Conservation (phyloP, 2,329 filamentous ascomycete species). For the Chalaropsis ovoidea region DNA sequence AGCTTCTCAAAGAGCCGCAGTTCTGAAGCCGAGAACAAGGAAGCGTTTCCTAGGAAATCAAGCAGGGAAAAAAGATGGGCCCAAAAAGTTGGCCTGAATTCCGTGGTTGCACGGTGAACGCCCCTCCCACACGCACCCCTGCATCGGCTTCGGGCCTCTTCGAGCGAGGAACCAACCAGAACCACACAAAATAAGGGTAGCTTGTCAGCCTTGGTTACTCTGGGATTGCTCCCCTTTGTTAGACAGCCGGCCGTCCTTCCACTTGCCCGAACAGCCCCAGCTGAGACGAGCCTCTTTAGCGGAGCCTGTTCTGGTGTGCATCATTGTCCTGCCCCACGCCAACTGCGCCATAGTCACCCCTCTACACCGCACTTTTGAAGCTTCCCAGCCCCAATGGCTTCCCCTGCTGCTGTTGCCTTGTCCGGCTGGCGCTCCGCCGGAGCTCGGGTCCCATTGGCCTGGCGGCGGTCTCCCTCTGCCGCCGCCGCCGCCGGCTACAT, state of each 20-base stretch:
- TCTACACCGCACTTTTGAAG: not conserved
- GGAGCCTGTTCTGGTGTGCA: not conserved
- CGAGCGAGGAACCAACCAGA: not conserved
- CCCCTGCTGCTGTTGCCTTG: not conserved
- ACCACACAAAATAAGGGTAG: not conserved
- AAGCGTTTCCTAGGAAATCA: no score
- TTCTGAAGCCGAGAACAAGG: not conserved
- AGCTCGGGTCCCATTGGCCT: not conserved
- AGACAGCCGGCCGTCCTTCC: not conserved
- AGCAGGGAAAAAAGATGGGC: not conserved
- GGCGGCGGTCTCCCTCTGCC: not conserved
- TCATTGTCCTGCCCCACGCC: not conserved
- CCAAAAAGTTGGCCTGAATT: conserved; percentile 20
- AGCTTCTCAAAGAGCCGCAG: conserved; percentile 19
- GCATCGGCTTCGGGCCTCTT: not conserved
- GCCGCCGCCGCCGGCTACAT: not conserved
- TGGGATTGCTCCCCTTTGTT: not conserved
- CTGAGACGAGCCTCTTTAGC: conserved; percentile 3
- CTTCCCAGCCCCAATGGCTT: not conserved
- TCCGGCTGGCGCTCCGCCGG: conserved; percentile 9
- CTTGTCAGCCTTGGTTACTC: conserved; percentile 7
- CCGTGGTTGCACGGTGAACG: conserved; percentile 12
- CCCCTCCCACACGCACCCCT: not conserved
- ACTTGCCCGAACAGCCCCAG: not conserved
- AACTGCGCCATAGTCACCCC: not conserved